Percentiles rank a stretch among this genome's conserved stretches.
Conservation (phyloP, 1,284 basidiomycete genomes). For the Veloboletus limbatus region DNA sequence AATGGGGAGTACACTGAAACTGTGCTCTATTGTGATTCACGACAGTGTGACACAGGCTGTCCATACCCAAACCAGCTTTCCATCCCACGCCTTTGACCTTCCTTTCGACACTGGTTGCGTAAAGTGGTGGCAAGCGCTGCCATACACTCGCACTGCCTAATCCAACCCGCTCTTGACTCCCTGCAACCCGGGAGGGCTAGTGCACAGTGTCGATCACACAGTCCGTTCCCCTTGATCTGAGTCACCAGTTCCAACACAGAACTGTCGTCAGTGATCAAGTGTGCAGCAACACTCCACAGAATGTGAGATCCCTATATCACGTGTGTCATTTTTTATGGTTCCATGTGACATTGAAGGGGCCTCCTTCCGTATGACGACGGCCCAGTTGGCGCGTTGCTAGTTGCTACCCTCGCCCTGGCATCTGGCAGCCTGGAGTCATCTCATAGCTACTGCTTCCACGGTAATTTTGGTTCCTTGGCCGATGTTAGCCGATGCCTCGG, state of each 20-base stretch:
- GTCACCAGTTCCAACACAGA: neutral
- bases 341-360: neutral
- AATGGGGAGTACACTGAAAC: neutral
- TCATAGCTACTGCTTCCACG: neutral
- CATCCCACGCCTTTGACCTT: constrained; percentile 10
- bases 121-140: constrained; percentile 9
- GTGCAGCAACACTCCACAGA: constrained; percentile 3
- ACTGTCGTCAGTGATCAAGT: constrained; percentile 8
- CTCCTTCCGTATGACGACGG: neutral
- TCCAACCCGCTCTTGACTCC: neutral
- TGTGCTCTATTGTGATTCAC: neutral
- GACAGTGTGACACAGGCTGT: neutral
- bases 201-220: neutral
- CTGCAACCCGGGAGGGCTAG: constrained; percentile 5
- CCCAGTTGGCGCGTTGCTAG: constrained; percentile 10
- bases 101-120: constrained; percentile 17
- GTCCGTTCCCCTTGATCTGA: too few species aligned
- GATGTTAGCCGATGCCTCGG: neutral
- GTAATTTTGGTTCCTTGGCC: neutral
- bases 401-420: constrained; percentile 1
- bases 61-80: neutral
- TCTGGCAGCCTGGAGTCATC: too few species aligned
- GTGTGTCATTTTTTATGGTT: neutral
- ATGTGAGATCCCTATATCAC: too few species aligned
- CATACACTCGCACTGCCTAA: constrained; percentile 11